Evolutionary conservation across 1,139 yeast genomes (phyloP).

Genomic region (Pichia sp.): DNA sequence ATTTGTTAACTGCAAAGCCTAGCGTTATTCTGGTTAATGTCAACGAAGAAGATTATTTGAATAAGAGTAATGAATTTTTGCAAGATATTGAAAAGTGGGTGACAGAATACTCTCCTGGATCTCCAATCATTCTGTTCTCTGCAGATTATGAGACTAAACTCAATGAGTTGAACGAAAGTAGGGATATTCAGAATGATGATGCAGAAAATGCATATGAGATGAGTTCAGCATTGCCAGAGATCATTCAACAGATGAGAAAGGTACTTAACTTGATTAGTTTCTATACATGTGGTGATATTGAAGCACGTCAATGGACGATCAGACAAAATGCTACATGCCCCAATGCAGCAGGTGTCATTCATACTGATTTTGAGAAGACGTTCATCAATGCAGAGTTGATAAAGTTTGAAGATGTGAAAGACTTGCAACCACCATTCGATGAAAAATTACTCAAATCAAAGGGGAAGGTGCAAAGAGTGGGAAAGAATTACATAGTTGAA

Average conservation of each 20-base stretch:
- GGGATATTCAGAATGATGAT: conserved; percentile 89
- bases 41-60: conserved; percentile 87
- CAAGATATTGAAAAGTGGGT: conserved; percentile 94
- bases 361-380: conserved; percentile 70
- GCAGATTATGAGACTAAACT: conserved; percentile 57
- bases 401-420: conserved; percentile 61
- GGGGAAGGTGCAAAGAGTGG: conserved; percentile 58
- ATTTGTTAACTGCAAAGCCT: conserved; percentile 89
- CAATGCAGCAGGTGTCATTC: conserved; percentile 84
- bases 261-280: conserved; percentile 75
- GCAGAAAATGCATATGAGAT: conserved; percentile 90
- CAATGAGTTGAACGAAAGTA: conserved; percentile 40
- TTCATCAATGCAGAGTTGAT: conserved; percentile 78
- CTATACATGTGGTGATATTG: conserved; percentile 74
- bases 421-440: conserved; percentile 45
- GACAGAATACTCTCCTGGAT: conserved; percentile 90
- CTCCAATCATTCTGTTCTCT: conserved; percentile 85
- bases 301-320: conserved; percentile 86
- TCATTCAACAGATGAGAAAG: conserved; percentile 76
- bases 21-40: conserved; percentile 90
- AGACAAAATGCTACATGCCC: conserved; percentile 82
- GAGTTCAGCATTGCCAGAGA: conserved; percentile 80
- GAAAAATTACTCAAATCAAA: conserved; percentile 82
- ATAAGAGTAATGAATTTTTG: conserved; percentile 97
- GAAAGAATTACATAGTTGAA: conserved; percentile 93